Evolutionary conservation across 176 grass and related monocot species (phyloP).

Genomic region (Carex scoparia): DNA sequence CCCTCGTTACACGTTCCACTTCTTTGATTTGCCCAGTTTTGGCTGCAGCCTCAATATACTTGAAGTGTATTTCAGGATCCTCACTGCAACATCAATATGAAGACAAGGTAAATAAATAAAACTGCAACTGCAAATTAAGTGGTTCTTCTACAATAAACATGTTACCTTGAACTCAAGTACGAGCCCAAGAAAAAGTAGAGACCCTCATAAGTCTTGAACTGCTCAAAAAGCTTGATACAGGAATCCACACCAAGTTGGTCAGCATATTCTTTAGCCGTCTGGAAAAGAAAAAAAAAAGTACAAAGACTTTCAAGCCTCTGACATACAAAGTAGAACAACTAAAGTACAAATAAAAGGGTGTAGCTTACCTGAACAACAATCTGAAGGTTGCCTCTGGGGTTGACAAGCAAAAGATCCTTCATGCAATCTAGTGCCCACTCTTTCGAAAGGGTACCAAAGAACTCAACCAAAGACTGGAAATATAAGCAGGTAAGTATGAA

Average conservation of each 20-base stretch:
- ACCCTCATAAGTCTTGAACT: conserved; percentile 98
- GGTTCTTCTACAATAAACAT: conserved; percentile 13
- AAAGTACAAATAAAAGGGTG: not conserved
- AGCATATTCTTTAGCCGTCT: conserved; percentile 91
- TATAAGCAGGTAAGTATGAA: conserved; percentile 3
- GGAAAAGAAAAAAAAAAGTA: conserved; percentile 3
- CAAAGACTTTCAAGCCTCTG: not conserved
- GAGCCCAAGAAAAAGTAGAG: conserved; percentile 98
- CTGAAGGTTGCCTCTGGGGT: conserved; percentile 93
- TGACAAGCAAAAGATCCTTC: conserved; percentile 92
- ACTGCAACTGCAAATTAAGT: not conserved
- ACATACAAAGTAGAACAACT: not conserved
- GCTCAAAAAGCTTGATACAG: conserved; percentile 96
- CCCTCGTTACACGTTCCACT: conserved; percentile 97
- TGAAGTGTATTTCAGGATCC: conserved; percentile 94
- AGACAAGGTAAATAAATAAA: not conserved
- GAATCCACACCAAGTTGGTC: conserved; percentile 78
- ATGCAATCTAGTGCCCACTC: conserved; percentile 99
- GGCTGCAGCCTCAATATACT: conserved; percentile 95
- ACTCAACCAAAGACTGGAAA: conserved; percentile 80
- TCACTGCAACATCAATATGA: conserved; percentile 57
- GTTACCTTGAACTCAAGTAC: conserved; percentile 92
- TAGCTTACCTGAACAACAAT: conserved; percentile 90
- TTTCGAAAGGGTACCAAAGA: conserved; percentile 87
- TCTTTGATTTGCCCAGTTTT: conserved; percentile 97